Evolutionary conservation across 1,139 yeast genomes (phyloP), one percentile per base, ranked within the genome.

Genomic region (Zygosaccharomyces sapae): DNA sequence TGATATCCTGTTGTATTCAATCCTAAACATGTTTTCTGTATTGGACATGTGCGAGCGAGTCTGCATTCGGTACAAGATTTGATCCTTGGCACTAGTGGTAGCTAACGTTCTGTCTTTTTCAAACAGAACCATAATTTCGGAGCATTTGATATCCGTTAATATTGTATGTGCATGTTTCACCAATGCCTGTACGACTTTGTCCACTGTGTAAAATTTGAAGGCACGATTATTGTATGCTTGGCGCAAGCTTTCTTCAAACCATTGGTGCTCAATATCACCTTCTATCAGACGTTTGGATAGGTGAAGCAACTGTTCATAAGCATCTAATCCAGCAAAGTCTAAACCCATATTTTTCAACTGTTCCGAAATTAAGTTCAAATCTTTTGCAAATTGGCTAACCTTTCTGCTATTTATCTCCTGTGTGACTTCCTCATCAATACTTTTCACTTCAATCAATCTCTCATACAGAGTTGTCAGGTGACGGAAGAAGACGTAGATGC

Each of bases 221-320:
- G 97, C 98, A 55, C 82, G 83, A 69, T 92, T 94, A 59, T 94
- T 80, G 71, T 87, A 92, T 0, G 95, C 97, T 72, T 90, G 97
- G 55, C 99, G 87, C 52, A 94, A 71, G 20, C 96, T 78, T 66
- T 92, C 98, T 70, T 92, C 99, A 65, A 86, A 92, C 86, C 94
- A 85, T 66, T 86, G 95, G 56, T 89, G 96, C 60, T 92, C 98
- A 46, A 92, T 72, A 36, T 89, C 95, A 25, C 96, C 96, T 59
- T 88, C 95, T 55, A 94, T 86, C 45, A 90, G 72, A 55, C 81
- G 79, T 57, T 81, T 89, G 47, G 95, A 79, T 49, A 92, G 73
- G 2, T 72, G 72, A 50, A 92, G 72, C 16, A 89, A 78, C 67
- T 92, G 97, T 34, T 74, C 69, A 65, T 92, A 94, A 47, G 94